Conservation (phyloP, 2,329 filamentous ascomycete species). For the Dothideomycetes sp. region DNA sequence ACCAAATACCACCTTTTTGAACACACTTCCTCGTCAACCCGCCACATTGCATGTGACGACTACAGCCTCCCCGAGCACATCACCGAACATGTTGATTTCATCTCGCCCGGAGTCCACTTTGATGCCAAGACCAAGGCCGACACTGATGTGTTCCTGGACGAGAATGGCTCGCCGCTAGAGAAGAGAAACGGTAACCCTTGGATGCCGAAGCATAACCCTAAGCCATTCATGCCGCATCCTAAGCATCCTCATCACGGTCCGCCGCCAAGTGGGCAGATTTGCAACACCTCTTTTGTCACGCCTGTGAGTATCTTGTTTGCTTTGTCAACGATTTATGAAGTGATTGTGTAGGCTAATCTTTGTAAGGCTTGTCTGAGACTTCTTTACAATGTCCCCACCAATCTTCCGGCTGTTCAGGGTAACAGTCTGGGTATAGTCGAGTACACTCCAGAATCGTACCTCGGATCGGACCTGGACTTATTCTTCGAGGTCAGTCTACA, state of each 20-base stretch:
- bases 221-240: conserved; percentile 12
- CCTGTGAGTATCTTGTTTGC: conserved; percentile 30
- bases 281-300: conserved; percentile 26
- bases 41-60: conserved; percentile 13
- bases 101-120: conserved; percentile 18
- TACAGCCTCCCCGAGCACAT: conserved; percentile 16
- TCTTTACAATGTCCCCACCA: conserved; percentile 23
- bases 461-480: conserved; percentile 35
- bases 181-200: conserved; percentile 3
- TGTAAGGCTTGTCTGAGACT: conserved; percentile 13
- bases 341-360: no score
- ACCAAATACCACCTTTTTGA: conserved; percentile 18
- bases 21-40: conserved; percentile 13
- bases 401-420: conserved; percentile 27
- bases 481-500: background rate
- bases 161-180: conserved; percentile 1
- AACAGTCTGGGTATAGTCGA: conserved; percentile 28
- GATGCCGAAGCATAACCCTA: conserved; percentile 9
- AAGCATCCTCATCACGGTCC: conserved; percentile 13
- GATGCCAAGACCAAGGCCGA: conserved; percentile 2
- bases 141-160: background rate
- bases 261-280: conserved; percentile 33
- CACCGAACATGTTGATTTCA: conserved; percentile 16
- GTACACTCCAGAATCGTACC: conserved; percentile 16
- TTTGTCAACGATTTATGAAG: no score